Evolutionary conservation across 371 early-diverging fungal species (phyloP).

Genomic region (Apophysomyces elegans): DNA sequence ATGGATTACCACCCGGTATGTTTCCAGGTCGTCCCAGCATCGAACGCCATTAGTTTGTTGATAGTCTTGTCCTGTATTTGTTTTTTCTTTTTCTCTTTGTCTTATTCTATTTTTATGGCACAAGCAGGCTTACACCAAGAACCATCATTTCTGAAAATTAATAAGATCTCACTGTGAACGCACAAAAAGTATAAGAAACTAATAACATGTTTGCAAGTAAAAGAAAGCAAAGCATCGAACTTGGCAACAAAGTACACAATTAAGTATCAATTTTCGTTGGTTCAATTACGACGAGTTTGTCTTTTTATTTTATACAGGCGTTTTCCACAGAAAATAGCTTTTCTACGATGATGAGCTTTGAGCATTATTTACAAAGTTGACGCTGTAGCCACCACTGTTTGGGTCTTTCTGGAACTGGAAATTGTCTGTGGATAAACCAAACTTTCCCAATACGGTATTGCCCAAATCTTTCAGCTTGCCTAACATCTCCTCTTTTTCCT

Average conservation of each 20-base stretch:
- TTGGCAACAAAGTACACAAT: no score
- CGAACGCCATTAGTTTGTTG: conserved; percentile 4
- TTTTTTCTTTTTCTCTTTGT: no score
- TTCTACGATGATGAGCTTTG: not conserved
- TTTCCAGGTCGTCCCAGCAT: conserved; percentile 15
- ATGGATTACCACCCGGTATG: conserved; percentile 23
- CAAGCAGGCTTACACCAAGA: conserved; percentile 7
- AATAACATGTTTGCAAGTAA: no score
- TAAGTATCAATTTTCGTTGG: no score
- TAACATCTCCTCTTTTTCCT: conserved; percentile 79
- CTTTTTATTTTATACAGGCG: no score
- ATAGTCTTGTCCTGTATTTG: conserved; percentile 3
- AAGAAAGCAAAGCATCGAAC: no score
- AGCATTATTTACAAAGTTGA: conserved; percentile 66
- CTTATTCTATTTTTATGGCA: not conserved
- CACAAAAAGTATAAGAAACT: no score
- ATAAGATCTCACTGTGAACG: not conserved
- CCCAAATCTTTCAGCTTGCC: conserved; percentile 78
- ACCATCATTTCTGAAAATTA: not conserved
- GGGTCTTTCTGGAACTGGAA: conserved; percentile 73
- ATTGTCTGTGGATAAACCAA: conserved; percentile 76
- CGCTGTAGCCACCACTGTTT: conserved; percentile 61
- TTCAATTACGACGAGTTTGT: no score
- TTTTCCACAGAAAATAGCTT: no score
- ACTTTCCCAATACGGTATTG: conserved; percentile 72